Conservation (phyloP, 2,329 filamentous ascomycete species). For the Dryadomyces sulphureus region DNA sequence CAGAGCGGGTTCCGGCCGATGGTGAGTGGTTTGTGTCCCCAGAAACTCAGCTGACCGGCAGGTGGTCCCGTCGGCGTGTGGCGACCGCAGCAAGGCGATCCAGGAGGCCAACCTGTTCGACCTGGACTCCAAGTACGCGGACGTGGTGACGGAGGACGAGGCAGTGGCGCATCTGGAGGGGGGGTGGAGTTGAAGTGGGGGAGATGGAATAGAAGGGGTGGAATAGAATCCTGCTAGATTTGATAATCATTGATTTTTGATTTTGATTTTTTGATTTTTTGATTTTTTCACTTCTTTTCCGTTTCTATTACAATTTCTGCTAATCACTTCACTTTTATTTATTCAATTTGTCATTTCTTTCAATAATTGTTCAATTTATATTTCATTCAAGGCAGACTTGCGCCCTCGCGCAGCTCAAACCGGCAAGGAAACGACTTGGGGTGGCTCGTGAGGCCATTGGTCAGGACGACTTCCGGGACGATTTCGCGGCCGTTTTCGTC, state of each 20-base stretch:
- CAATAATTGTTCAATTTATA: neutral
- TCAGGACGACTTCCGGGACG: slow-evolving; percentile 4
- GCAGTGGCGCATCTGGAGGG: slow-evolving; percentile 21
- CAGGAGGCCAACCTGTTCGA: slow-evolving; percentile 20
- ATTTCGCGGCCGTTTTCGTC: slow-evolving; percentile 3
- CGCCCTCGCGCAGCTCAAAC: neutral
- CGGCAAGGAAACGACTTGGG: slow-evolving; percentile 6
- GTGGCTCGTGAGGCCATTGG: slow-evolving; percentile 10
- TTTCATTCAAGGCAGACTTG: neutral
- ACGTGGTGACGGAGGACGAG: slow-evolving; percentile 26
- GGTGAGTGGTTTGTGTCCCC: too few species aligned
- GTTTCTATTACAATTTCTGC: too few species aligned
- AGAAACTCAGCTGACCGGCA: slow-evolving; percentile 8
- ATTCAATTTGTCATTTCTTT: too few species aligned
- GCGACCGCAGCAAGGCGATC: slow-evolving; percentile 27
- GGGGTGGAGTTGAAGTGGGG: slow-evolving; percentile 17
- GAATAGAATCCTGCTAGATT: too few species aligned
- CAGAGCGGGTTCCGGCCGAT: slow-evolving; percentile 25
- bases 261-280: too few species aligned
- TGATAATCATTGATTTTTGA: too few species aligned
- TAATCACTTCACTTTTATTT: too few species aligned
- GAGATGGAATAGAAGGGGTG: neutral
- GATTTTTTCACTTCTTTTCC: too few species aligned
- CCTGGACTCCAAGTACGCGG: slow-evolving; percentile 29
- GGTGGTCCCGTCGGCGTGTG: slow-evolving; percentile 28